Evolutionary conservation across 495 filamentous ascomycete species (phyloP).

Genomic region (Aspergillus conjunctus): DNA sequence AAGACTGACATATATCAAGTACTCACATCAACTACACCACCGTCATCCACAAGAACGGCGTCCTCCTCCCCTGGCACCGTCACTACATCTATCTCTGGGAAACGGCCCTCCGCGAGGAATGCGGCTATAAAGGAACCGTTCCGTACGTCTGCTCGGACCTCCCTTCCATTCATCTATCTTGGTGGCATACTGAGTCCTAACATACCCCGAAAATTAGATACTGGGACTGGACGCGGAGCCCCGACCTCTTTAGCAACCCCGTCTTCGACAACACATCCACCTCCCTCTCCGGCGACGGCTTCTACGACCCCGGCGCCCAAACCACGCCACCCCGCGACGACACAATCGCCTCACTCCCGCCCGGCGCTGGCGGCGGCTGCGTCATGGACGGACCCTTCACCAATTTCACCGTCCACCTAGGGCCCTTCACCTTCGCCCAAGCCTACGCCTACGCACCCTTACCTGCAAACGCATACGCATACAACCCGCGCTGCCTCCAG

Average conservation of each 20-base stretch:
- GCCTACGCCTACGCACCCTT: constrained; percentile 26
- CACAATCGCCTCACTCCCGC: constrained; percentile 36
- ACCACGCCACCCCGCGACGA: constrained; percentile 2
- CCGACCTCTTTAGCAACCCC: constrained; percentile 55
- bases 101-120: constrained; percentile 67
- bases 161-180: background rate
- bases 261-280: constrained; percentile 65
- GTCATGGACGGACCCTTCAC: constrained; percentile 62
- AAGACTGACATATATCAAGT: constrained; percentile 1
- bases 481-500: constrained; percentile 66
- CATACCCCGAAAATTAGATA: constrained; percentile 25
- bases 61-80: constrained; percentile 72
- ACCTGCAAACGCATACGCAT: constrained; percentile 33
- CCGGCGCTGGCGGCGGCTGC: constrained; percentile 66
- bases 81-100: constrained; percentile 68
- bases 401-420: constrained; percentile 45
- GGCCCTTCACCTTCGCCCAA: constrained; percentile 46
- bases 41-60: constrained; percentile 63
- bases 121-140: constrained; percentile 61
- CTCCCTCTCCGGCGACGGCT: constrained; percentile 65
- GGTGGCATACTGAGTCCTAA: background rate
- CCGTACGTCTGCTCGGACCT: constrained; percentile 22
- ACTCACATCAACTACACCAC: constrained; percentile 67
- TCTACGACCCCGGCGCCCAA: constrained; percentile 33
- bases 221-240: constrained; percentile 66